Evolutionary conservation across 176 grass and related monocot genomes (phyloP).

Genomic region (Coix lacrymajobi): DNA sequence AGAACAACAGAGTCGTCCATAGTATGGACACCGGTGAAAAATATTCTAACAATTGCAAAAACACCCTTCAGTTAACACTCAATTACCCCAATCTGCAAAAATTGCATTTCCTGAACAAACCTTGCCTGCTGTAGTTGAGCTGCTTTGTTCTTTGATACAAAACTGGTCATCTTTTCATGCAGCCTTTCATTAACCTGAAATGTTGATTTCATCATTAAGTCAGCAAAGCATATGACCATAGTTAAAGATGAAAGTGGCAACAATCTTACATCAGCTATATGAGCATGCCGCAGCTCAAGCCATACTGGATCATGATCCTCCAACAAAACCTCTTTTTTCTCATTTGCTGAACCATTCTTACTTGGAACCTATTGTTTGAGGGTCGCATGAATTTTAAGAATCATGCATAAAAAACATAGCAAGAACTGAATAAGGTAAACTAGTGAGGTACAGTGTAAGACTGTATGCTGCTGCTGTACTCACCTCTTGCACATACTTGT

Average conservation of each 20-base stretch:
- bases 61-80: not conserved
- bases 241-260: conserved; percentile 11
- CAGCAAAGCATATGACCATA: not conserved
- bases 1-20: not conserved
- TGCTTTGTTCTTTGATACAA: conserved; percentile 86
- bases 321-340: conserved; percentile 83
- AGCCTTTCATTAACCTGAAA: conserved; percentile 73
- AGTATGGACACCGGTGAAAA: not conserved
- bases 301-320: conserved; percentile 97
- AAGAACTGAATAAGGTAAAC: not conserved
- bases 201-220: not conserved
- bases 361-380: conserved; percentile 52
- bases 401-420: not conserved
- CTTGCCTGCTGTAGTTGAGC: conserved; percentile 72
- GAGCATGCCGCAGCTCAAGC: conserved; percentile 77
- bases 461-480: not conserved
- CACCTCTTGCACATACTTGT: conserved; percentile 90
- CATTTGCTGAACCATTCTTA: conserved; percentile 53
- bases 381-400: not conserved
- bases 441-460: not conserved
- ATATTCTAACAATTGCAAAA: not conserved
- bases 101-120: conserved; percentile 29
- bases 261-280: conserved; percentile 79
- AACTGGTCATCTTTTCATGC: conserved; percentile 85
- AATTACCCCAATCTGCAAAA: not conserved